Conservation (phyloP, 1,139 yeast genomes). For the Geotrichum europaeum region DNA sequence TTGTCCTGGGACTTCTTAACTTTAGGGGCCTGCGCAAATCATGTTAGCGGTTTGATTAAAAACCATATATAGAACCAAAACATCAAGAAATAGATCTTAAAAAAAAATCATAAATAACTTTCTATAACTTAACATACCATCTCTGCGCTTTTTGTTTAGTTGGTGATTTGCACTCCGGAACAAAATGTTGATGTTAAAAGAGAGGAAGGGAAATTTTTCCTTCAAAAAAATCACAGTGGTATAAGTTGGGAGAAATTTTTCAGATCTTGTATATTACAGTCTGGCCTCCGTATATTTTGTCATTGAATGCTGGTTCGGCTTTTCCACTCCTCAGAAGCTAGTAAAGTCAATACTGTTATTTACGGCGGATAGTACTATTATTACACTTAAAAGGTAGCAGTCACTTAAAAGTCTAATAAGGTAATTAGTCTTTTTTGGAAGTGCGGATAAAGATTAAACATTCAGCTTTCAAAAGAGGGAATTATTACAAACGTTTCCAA, state of each 20-base stretch:
- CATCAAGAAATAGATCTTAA: background rate
- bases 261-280: background rate
- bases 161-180: conserved; percentile 10
- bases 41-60: conserved; percentile 7
- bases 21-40: conserved; percentile 77
- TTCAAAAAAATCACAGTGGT: background rate
- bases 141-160: conserved; percentile 7
- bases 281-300: background rate
- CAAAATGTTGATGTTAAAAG: background rate
- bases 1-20: conserved; percentile 81
- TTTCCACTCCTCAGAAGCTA: background rate
- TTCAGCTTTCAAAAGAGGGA: background rate
- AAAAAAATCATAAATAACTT: background rate
- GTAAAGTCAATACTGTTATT: background rate
- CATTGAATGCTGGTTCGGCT: background rate
- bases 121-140: conserved; percentile 1
- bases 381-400: background rate
- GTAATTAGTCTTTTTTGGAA: background rate
- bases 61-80: background rate
- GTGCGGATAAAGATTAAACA: background rate
- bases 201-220: background rate
- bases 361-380: background rate
- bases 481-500: too few species aligned
- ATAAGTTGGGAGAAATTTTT: background rate
- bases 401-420: background rate